Conservation (phyloP, 805 yeast species). For the Candida sonorensis region DNA sequence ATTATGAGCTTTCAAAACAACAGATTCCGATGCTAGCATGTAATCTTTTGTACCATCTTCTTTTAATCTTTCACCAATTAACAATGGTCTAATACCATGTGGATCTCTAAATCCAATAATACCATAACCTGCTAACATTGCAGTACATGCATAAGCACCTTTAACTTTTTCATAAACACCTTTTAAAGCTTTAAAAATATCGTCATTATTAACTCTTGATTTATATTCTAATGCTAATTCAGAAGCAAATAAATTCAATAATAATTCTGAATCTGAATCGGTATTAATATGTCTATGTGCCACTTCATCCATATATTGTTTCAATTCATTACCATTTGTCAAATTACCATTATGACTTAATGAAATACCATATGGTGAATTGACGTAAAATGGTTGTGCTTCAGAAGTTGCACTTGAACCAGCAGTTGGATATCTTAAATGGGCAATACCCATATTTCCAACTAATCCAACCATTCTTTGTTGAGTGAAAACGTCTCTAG, state of each 20-base stretch:
- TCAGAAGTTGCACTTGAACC: conserved; percentile 94
- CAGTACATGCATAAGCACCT: conserved; percentile 97
- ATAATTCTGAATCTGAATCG: conserved; percentile 89
- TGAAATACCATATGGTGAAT: conserved; percentile 91
- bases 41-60: conserved; percentile 71
- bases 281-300: conserved; percentile 98
- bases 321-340: conserved; percentile 76
- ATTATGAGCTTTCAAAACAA: conserved; percentile 89
- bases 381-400: conserved; percentile 98
- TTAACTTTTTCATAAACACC: conserved; percentile 78
- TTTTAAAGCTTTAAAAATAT: conserved; percentile 76
- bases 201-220: conserved; percentile 85
- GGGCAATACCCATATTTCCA: conserved; percentile 95
- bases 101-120: conserved; percentile 96
- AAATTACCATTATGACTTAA: conserved; percentile 92
- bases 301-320: conserved; percentile 77
- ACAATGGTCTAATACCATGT: conserved; percentile 88
- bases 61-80: conserved; percentile 74
- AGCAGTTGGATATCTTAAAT: conserved; percentile 94
- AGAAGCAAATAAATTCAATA: conserved; percentile 85
- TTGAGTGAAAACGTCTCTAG: conserved; percentile 91
- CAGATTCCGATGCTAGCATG: conserved; percentile 94
- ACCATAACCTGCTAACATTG: conserved; percentile 95
- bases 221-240: conserved; percentile 89
- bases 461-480: conserved; percentile 68